Conservation (phyloP, 495 filamentous ascomycete species). For the Penicillium tannophilum region DNA sequence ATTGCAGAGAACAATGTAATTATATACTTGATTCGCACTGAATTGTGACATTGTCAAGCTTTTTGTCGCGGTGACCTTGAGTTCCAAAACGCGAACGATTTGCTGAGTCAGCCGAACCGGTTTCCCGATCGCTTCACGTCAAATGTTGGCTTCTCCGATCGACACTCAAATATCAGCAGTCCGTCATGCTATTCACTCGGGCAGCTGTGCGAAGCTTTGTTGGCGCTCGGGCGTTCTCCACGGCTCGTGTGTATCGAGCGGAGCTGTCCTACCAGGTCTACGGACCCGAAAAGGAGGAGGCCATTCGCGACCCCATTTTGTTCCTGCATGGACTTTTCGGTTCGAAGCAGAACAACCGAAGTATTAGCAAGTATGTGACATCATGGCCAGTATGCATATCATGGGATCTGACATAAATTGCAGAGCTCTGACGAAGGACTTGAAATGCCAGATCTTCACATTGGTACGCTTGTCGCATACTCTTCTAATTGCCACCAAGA, state of each 20-base stretch:
- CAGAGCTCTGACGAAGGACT: slow-evolving; percentile 79
- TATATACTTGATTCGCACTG: too few species aligned
- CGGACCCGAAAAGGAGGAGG: slow-evolving; percentile 40
- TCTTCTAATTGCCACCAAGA: not conserved
- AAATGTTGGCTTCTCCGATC: slow-evolving; percentile 1
- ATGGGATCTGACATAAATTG: slow-evolving; percentile 16
- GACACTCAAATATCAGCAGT: slow-evolving; percentile 2
- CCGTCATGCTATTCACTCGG: slow-evolving; percentile 26
- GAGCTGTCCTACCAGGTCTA: slow-evolving; percentile 48
- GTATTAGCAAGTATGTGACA: slow-evolving; percentile 87
- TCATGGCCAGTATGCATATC: not conserved
- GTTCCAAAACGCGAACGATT: not conserved
- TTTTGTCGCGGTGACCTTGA: not conserved
- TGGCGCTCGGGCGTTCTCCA: slow-evolving; percentile 41
- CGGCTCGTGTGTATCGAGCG: slow-evolving; percentile 27
- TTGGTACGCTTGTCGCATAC: slow-evolving; percentile 57
- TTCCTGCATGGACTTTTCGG: slow-evolving; percentile 95
- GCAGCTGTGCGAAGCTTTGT: slow-evolving; percentile 18
- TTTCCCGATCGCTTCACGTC: not conserved
- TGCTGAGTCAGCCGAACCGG: not conserved
- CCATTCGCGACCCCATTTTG: slow-evolving; percentile 65
- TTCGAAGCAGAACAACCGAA: slow-evolving; percentile 93
- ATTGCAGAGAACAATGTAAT: too few species aligned
- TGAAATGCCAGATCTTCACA: slow-evolving; percentile 80
- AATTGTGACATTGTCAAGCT: not conserved